phyloP scores from a whole-genome alignment of 768 basidiomycete genomes.

The Ramaria sp. region DNA sequence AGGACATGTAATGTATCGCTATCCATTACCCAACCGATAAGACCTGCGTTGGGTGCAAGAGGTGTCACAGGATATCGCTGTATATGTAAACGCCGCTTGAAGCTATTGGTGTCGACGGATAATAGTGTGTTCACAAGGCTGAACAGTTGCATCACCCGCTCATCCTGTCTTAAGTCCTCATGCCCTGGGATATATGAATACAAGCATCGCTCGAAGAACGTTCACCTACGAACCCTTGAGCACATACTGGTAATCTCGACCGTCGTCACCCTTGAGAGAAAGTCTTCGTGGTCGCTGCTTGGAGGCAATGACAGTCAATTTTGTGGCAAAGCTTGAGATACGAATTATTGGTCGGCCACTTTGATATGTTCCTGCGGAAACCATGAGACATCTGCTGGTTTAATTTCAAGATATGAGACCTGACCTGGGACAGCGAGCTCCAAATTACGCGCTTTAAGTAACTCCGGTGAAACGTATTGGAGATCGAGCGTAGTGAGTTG shows the following conservation, averaged over 20 bases:
- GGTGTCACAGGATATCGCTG: slow-evolving; percentile 91
- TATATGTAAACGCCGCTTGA: slow-evolving; percentile 92
- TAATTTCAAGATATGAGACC: not conserved
- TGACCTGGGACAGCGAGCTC: slow-evolving; percentile 92
- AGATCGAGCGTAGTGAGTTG: slow-evolving; percentile 83
- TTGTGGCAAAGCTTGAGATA: slow-evolving; percentile 79
- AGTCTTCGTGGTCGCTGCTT: slow-evolving; percentile 93
- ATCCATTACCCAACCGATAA: slow-evolving; percentile 92
- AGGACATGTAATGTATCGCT: slow-evolving; percentile 94
- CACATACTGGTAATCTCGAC: slow-evolving; percentile 82
- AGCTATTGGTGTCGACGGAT: slow-evolving; percentile 86
- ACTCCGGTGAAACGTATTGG: slow-evolving; percentile 92
- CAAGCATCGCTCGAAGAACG: not conserved
- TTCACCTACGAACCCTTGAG: slow-evolving; percentile 60
- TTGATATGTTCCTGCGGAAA: slow-evolving; percentile 71
- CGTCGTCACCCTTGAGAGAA: slow-evolving; percentile 81
- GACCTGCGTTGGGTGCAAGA: slow-evolving; percentile 88
- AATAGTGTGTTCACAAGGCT: slow-evolving; percentile 93
- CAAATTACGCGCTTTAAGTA: slow-evolving; percentile 80
- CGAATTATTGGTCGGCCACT: slow-evolving; percentile 74
- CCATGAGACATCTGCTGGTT: not conserved
- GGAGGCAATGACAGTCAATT: slow-evolving; percentile 87
- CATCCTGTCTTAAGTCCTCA: slow-evolving; percentile 97
- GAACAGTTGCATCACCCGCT: slow-evolving; percentile 98
- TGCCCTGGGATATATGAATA: slow-evolving; percentile 47